phyloP scores from a whole-genome alignment of 1,139 yeast species.

The Saccharomyces hybrid region DNA sequence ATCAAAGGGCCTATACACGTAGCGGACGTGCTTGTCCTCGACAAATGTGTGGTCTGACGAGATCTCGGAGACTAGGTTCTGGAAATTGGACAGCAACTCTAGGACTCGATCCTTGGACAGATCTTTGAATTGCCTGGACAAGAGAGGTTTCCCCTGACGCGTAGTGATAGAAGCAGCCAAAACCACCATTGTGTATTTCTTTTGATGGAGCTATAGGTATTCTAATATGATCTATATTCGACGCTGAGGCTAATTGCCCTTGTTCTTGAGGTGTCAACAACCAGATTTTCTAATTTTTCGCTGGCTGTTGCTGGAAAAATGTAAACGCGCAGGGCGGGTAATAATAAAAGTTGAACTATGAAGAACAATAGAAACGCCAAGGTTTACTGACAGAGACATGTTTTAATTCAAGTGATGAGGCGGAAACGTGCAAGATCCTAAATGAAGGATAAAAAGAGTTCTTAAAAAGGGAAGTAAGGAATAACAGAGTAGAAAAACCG shows the following conservation, averaged over 20 bases:
- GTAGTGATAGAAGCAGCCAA: conserved; percentile 95
- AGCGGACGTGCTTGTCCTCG: conserved; percentile 88
- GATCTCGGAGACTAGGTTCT: conserved; percentile 62
- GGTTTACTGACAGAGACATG: neutral
- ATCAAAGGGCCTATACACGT: conserved; percentile 92
- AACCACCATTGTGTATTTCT: conserved; percentile 44
- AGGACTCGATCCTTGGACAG: conserved; percentile 80
- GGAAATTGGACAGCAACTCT: conserved; percentile 79
- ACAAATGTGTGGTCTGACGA: conserved; percentile 88
- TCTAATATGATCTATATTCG: neutral
- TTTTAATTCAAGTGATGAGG: too few relatives aligned
- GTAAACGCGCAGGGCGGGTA: neutral
- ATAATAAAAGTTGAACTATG: neutral
- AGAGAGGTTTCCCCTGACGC: conserved; percentile 86
- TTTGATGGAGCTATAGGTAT: neutral
- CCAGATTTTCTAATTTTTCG: neutral
- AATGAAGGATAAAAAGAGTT: neutral
- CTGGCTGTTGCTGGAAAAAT: neutral
- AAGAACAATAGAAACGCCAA: neutral
- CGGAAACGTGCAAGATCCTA: neutral
- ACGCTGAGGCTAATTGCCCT: neutral
- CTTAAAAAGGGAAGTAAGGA: too few relatives aligned
- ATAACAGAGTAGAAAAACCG: too few relatives aligned
- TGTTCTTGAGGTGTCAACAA: conserved; percentile 1
- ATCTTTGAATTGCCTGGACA: conserved; percentile 89